Conservation (phyloP, 1,139 yeast genomes). For the Magnusiomyces tetraspermus region DNA sequence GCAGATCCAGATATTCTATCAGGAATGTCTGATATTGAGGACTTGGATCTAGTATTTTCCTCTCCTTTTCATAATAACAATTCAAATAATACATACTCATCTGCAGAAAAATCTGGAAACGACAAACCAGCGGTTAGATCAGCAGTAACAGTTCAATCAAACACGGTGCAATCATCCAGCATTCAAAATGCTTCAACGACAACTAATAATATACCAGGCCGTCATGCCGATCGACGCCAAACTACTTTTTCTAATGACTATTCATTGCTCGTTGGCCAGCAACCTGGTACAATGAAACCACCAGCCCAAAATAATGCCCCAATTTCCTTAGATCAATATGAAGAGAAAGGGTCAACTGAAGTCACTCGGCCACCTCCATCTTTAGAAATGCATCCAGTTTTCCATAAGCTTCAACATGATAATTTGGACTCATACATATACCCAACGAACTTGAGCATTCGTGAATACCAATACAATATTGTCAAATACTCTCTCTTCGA, state of each 20-base stretch:
- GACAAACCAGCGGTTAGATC: too few relatives aligned
- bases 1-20: too few relatives aligned
- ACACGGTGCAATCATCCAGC: background rate
- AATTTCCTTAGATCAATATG: background rate
- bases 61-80: too few relatives aligned
- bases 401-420: conserved; percentile 40
- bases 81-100: too few relatives aligned
- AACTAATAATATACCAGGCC: background rate
- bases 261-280: conserved; percentile 2
- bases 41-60: too few relatives aligned
- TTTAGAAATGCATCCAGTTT: background rate
- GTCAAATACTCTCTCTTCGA: conserved; percentile 61
- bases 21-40: too few relatives aligned
- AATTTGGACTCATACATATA: conserved; percentile 51
- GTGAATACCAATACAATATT: conserved; percentile 84
- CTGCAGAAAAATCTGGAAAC: too few relatives aligned
- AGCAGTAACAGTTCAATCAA: background rate
- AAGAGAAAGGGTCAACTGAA: background rate
- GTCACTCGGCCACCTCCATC: background rate
- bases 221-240: background rate
- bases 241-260: conserved; percentile 3
- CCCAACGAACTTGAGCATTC: conserved; percentile 72
- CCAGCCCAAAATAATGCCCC: background rate
- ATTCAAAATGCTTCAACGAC: background rate
- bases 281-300: conserved; percentile 6